Conservation (phyloP, 1,284 basidiomycete genomes). For the Xanthoconium separans region DNA sequence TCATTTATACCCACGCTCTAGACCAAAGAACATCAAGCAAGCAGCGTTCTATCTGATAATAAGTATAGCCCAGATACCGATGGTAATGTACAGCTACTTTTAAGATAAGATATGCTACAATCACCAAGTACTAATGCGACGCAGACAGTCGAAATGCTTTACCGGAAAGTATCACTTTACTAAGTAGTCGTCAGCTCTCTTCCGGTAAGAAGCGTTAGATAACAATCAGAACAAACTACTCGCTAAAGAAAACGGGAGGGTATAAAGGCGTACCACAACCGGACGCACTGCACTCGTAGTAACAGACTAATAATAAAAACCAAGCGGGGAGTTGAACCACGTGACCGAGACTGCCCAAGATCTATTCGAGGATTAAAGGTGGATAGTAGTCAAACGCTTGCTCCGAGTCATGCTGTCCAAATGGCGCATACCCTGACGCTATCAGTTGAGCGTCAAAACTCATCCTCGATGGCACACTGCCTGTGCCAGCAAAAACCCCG, state of each 20-base stretch:
- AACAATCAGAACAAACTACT: slow-evolving; percentile 2
- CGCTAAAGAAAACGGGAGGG: slow-evolving; percentile 7
- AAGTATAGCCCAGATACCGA: background rate
- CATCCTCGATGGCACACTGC: slow-evolving; percentile 19
- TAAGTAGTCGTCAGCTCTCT: slow-evolving; percentile 1
- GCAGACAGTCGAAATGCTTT: slow-evolving; percentile 9
- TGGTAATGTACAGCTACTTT: slow-evolving; percentile 22
- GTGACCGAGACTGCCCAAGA: slow-evolving; percentile 53
- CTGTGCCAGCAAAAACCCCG: slow-evolving; percentile 21
- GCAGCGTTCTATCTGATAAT: no score
- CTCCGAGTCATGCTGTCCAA: slow-evolving; percentile 31
- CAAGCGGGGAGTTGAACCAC: background rate
- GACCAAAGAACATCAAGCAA: background rate
- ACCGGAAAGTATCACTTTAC: slow-evolving; percentile 9
- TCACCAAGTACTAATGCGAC: slow-evolving; percentile 10
- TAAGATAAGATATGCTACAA: slow-evolving; percentile 24
- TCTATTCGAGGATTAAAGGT: slow-evolving; percentile 37
- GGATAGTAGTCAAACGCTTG: slow-evolving; percentile 41
- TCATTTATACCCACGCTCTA: slow-evolving; percentile 18
- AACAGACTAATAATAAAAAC: slow-evolving; percentile 3
- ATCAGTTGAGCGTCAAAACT: slow-evolving; percentile 26
- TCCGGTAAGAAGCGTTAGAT: slow-evolving; percentile 1
- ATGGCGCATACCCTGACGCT: slow-evolving; percentile 25
- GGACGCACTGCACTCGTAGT: slow-evolving; percentile 13
- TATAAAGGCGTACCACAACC: slow-evolving; percentile 17